Evolutionary conservation across 1,284 basidiomycete species (phyloP).

Genomic region (Coniophora puteana): DNA sequence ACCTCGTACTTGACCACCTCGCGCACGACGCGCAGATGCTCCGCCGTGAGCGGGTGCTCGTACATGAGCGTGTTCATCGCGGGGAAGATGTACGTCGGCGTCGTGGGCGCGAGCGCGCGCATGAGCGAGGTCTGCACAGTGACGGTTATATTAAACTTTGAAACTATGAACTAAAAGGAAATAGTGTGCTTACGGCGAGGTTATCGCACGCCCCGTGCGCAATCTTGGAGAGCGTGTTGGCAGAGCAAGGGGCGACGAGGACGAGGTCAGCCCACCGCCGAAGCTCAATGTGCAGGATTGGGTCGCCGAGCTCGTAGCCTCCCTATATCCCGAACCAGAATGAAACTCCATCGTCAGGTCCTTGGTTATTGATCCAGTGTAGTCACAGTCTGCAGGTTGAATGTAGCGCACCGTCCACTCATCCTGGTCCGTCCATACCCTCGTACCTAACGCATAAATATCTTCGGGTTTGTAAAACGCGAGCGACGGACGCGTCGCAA

Average conservation of each 20-base stretch:
- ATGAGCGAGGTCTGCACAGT: conserved; percentile 79
- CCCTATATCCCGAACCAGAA: conserved; percentile 31
- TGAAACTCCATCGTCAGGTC: too few species aligned
- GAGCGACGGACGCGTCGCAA: conserved; percentile 76
- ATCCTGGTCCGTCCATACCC: conserved; percentile 88
- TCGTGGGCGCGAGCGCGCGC: conserved; percentile 79
- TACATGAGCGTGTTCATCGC: conserved; percentile 99
- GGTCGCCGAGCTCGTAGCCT: conserved; percentile 75
- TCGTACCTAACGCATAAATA: conserved; percentile 51
- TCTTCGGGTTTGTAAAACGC: conserved; percentile 69
- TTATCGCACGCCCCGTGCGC: conserved; percentile 89
- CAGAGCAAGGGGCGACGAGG: conserved; percentile 91
- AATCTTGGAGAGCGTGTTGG: conserved; percentile 94
- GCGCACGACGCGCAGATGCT: conserved; percentile 70
- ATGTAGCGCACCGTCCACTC: conserved; percentile 78
- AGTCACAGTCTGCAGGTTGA: not conserved
- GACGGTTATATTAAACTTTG: not conserved
- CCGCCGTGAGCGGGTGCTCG: conserved; percentile 86
- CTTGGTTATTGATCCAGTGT: not conserved
- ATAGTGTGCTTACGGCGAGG: conserved; percentile 58
- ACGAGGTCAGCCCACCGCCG: conserved; percentile 96
- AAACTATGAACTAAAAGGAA: not conserved
- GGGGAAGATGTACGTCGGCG: conserved; percentile 87
- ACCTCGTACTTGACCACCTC: conserved; percentile 80
- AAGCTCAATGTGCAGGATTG: conserved; percentile 95